Percentiles rank a stretch among this genome's conserved stretches.
Conservation (phyloP, 495 filamentous ascomycete species). For the Penicillium lagena region DNA sequence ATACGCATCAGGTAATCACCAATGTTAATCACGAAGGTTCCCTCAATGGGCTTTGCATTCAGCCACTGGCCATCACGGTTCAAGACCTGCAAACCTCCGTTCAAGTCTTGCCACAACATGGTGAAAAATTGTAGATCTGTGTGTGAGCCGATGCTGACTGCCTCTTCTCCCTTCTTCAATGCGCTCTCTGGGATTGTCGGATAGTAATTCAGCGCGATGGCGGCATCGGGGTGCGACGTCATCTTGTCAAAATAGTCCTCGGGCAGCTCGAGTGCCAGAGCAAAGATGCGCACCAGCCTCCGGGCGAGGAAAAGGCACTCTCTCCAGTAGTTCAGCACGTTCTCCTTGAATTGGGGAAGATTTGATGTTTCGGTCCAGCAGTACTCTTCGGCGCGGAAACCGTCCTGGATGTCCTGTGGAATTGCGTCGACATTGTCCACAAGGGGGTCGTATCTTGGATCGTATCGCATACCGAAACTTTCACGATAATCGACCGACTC, state of each 20-base stretch:
- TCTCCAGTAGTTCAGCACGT: conserved; percentile 40
- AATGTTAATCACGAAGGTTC: conserved; percentile 60
- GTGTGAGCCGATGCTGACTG: conserved; percentile 49
- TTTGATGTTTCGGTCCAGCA: conserved; percentile 44
- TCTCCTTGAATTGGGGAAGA: conserved; percentile 40
- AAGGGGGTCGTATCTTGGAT: conserved; percentile 38
- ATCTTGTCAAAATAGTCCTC: conserved; percentile 47
- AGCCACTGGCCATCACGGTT: conserved; percentile 48
- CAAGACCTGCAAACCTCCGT: conserved; percentile 48
- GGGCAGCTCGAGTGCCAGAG: conserved; percentile 39
- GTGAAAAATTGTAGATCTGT: conserved; percentile 56
- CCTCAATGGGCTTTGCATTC: conserved; percentile 46
- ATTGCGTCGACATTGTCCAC: conserved; percentile 22
- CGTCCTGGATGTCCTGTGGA: background rate
- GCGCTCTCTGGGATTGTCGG: conserved; percentile 29
- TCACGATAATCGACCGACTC: conserved; percentile 7
- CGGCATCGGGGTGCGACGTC: conserved; percentile 44
- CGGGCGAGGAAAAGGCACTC: conserved; percentile 39
- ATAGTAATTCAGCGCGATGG: conserved; percentile 46
- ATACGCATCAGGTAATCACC: conserved; percentile 59
- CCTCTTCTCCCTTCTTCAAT: conserved; percentile 13
- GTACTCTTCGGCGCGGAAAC: conserved; percentile 36
- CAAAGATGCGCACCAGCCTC: conserved; percentile 42
- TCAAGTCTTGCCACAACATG: conserved; percentile 48
- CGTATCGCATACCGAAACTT: conserved; percentile 39